Base-by-base conservation (phyloP, 1,284 basidiomycete species). In the Ustilago trichophora region DNA sequence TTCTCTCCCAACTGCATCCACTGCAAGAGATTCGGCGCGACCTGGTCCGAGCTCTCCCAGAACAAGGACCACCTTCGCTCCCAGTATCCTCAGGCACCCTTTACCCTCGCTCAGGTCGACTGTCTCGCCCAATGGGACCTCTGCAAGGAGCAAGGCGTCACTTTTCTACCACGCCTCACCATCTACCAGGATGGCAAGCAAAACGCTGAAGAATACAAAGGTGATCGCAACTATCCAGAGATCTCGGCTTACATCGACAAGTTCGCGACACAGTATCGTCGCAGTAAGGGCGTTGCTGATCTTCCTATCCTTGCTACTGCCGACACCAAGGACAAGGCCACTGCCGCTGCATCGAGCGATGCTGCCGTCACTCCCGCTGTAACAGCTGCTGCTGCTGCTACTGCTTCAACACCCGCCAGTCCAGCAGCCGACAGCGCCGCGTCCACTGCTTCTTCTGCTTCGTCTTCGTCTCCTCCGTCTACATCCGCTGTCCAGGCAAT, bases 21-120 rank as follows among this genome's bases (percentile, higher is more conserved):
- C 77, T 93, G 92, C 82, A 85, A 85, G 34, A 72, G 82, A 0
- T 92, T 93, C 70, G 87, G 88, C 9, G 91, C 93, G 0, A 92
- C 89, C 27, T 98, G 94, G 93, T 84, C 87, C 31, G 83, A 88
- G 43, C 84, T 97, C 4, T 84, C 83, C 2, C 78, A 83, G 38
- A 86, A 89, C 31, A 87, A 87, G 52, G 84, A 87, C 57, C 80
- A 82, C 36, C 84, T 85, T 33, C 81, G 86, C 73, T 85, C 88
- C 9, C 63, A 71, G 25, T 77, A 74, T 40, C 73, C 76, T 0
- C 60, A 65, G 2, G 77, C 75, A 1, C 77, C 77, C 15, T 70
- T 78, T 50, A 72, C 66, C 1, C 57, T 81, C 15, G 79, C 76
- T n/a, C 72, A 77, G 46, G 75, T 81, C 31, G 63, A 81, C 54